Evolutionary conservation across 495 filamentous ascomycete species (phyloP).

Genomic region (Penicillium egyptiacum): DNA sequence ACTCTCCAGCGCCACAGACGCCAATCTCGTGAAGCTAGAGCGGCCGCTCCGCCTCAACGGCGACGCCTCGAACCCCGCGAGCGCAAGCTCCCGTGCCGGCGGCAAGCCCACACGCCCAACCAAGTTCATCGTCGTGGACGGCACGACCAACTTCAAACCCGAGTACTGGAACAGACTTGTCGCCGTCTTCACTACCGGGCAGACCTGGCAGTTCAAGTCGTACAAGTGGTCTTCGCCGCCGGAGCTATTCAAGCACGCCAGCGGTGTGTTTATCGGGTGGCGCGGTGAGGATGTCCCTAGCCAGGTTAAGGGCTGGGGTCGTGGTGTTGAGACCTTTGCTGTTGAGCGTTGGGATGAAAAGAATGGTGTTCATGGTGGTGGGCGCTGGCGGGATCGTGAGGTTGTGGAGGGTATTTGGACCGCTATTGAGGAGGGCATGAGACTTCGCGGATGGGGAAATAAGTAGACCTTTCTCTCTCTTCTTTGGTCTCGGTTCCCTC

Average conservation of each 20-base stretch:
- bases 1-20: conserved; percentile 54
- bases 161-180: conserved; percentile 97
- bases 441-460: conserved; percentile 73
- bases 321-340: conserved; percentile 69
- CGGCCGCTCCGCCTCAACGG: conserved; percentile 72
- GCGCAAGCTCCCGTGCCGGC: conserved; percentile 23
- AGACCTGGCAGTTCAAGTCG: conserved; percentile 97
- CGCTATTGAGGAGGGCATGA: conserved; percentile 85
- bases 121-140: conserved; percentile 90
- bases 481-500: not conserved
- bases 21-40: conserved; percentile 79
- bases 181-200: conserved; percentile 95
- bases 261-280: conserved; percentile 90
- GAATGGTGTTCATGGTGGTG: conserved; percentile 51
- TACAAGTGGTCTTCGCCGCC: conserved; percentile 93
- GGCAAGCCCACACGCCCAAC: conserved; percentile 64
- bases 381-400: conserved; percentile 88
- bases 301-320: conserved; percentile 77
- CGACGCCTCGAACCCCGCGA: conserved; percentile 31
- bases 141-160: conserved; percentile 89
- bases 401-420: conserved; percentile 94
- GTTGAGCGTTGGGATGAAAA: conserved; percentile 79
- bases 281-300: conserved; percentile 77
- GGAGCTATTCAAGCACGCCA: conserved; percentile 84
- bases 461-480: conserved; percentile 27